Evolutionary conservation across 768 basidiomycete genomes (phyloP), one percentile per base, ranked within the genome.

Genomic region (Lactarius tabidus): DNA sequence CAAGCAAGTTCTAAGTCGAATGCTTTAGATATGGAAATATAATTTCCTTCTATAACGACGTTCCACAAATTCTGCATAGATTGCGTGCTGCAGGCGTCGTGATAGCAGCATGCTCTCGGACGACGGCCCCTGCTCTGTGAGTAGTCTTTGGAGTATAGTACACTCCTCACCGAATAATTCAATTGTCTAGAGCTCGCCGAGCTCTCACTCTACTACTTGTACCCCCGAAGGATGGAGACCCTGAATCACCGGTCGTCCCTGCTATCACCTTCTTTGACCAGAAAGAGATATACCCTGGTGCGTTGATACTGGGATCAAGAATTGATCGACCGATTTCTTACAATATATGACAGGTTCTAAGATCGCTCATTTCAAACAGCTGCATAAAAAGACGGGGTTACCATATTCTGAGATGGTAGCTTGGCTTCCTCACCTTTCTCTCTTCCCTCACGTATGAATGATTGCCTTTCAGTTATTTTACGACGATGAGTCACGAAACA

Each of bases 361-460:
- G 77, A 77, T 93, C 20, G 81, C 82, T 0, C 65, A 66, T 15
- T 66, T 66, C 41, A 62, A 66, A 38, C 39, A 54, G 28, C 60
- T 66, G 28, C 88, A 92, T 72, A 77, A 83, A 56, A 81, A 84
- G 70, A 93, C 91, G 0, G 87, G 86, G 2, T 84, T 94, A 57
- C 84, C 90, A 0, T 93, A 91, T 71, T 81, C 82, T 9, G 86
- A 92, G 67, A 94, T 94, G 91, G 90, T 88, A 53, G 26, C 79
- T 59, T 28, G 3, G 7, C 45, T 17, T 1, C 0, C 29, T 20
- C 33, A 26, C 6, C 33, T 20, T 53, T 20, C 54, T 29, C 38
- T 51, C 45, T 23, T 10, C 23, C 10, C 7, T 52, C 26, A n/a
- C 9, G 26, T 48, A 15, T 10, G 48, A 17, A 20, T 0, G 43